Percentiles rank a stretch among this genome's conserved stretches.
Evolutionary conservation across 108 stramenopile genomes (phyloP).

Genomic region (Craspedostauros australis): DNA sequence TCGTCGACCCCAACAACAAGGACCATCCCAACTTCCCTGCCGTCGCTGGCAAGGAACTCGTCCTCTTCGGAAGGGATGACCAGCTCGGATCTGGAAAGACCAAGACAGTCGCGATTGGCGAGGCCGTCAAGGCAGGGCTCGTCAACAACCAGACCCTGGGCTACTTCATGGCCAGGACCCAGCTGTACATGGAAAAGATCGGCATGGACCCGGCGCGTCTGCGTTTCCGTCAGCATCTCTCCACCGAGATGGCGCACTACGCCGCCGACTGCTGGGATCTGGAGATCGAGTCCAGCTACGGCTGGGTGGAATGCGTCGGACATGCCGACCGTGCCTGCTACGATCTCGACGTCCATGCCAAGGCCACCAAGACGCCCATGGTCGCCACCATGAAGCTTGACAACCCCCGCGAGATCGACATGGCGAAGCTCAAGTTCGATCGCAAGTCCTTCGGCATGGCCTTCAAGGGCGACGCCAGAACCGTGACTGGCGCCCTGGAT

Average conservation of each 20-base stretch:
- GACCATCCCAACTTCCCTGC: conserved; percentile 87
- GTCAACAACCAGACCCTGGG: conserved; percentile 98
- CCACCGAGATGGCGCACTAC: conserved; percentile 99
- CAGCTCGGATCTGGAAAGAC: conserved; percentile 97
- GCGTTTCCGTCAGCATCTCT: conserved; percentile 98
- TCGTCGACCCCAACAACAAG: conserved; percentile 98
- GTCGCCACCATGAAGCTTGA: conserved; percentile 87
- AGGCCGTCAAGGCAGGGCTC: conserved; percentile 90
- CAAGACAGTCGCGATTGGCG: conserved; percentile 76
- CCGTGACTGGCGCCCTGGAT: conserved; percentile 89
- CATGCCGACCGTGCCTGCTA: conserved; percentile 99
- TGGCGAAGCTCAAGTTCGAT: conserved; percentile 86
- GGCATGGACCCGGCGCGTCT: conserved; percentile 92
- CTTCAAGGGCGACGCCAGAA: conserved; percentile 90
- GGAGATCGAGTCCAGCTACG: conserved; percentile 95
- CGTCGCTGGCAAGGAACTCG: conserved; percentile 82
- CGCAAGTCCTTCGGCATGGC: conserved; percentile 84
- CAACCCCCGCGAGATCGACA: conserved; percentile 69
- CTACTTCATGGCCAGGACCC: conserved; percentile 99
- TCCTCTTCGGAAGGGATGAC: conserved; percentile 90
- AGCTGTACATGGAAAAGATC: conserved; percentile 94
- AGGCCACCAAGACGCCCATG: conserved; percentile 93
- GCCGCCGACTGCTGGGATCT: conserved; percentile 99
- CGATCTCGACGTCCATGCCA: conserved; percentile 94
- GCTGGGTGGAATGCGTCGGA: conserved; percentile 99